These are phyloP conservation scores for Pseudogymnoascus sp. DNA, from an alignment of 2,329 filamentous ascomycete genomes.

Conservation along the genomic window DNA sequence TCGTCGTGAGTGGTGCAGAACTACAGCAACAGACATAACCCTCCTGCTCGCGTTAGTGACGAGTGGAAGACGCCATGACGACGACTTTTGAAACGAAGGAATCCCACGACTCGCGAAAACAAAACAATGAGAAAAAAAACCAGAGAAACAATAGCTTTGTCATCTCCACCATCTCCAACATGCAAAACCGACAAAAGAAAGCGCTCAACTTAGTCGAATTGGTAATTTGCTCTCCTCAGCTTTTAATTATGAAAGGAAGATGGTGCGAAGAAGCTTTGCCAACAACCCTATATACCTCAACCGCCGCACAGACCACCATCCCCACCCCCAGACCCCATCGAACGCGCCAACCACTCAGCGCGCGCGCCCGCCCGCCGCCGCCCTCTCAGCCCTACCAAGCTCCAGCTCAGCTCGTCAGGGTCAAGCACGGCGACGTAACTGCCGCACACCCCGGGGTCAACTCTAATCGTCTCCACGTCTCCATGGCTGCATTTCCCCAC, in stretches of 20 bases:
- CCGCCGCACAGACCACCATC: not conserved
- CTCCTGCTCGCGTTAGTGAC: not conserved
- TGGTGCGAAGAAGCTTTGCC: not conserved
- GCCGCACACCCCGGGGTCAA: not conserved
- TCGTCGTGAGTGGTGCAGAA: not conserved
- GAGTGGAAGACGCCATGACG: not conserved
- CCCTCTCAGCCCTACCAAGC: not conserved
- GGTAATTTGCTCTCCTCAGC: not conserved
- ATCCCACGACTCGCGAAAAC: not conserved
- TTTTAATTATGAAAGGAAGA: not conserved
- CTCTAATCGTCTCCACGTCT: not conserved
- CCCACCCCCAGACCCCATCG: not conserved
- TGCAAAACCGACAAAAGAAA: not conserved
- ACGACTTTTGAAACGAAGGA: not conserved
- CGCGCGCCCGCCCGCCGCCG: not conserved
- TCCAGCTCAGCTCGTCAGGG: not conserved
- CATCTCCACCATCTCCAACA: not conserved
- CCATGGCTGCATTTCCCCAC: not conserved
- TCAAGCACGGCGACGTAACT: not conserved
- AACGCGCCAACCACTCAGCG: not conserved
- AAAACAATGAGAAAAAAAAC: not conserved
- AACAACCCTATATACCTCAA: not conserved
- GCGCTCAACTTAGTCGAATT: not conserved
- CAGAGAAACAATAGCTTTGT: no score
- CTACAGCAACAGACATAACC: not conserved